Percentiles rank a stretch among this genome's conserved stretches.
These are phyloP conservation scores for Phalaenopsis hybrid DNA, from an alignment of 116 monocot species.

Conservation along the genomic window DNA sequence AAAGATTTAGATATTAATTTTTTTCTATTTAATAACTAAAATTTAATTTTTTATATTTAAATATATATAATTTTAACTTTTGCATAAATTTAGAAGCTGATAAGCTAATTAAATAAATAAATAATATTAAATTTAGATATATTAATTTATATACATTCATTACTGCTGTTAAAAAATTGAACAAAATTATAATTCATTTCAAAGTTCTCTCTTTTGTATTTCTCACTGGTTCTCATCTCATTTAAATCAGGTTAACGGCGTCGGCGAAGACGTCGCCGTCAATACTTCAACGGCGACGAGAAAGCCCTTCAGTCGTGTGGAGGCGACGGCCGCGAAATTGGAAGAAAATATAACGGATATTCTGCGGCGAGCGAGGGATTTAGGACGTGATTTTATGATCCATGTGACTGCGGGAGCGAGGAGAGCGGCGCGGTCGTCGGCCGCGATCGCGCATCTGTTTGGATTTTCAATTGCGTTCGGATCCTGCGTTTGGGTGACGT, in stretches of 20 bases:
- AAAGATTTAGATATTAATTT: too few relatives aligned
- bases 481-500: slow-evolving; percentile 70
- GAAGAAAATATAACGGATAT: slow-evolving; percentile 38
- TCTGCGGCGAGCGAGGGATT: slow-evolving; percentile 22
- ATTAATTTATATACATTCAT: too few relatives aligned
- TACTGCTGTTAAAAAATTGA: too few relatives aligned
- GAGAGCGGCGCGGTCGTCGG: slow-evolving; percentile 10
- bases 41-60: too few relatives aligned
- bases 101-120: too few relatives aligned
- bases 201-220: too few relatives aligned
- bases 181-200: too few relatives aligned
- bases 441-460: slow-evolving; percentile 39
- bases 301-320: slow-evolving; percentile 2
- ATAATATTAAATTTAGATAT: too few relatives aligned
- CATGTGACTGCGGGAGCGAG: slow-evolving; percentile 10
- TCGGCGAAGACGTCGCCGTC: neutral
- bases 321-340: slow-evolving; percentile 10
- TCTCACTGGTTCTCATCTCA: too few relatives aligned
- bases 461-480: slow-evolving; percentile 64
- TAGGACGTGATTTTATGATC: slow-evolving; percentile 19
- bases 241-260: slow-evolving; percentile 1
- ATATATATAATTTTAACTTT: too few relatives aligned
- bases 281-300: neutral
- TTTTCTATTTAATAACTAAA: too few relatives aligned
- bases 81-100: too few relatives aligned